A percentile compares a stretch with the other conserved stretches of the same genome.
Conservation (phyloP, 257 asterid species). For the Solanum sparsipilum region DNA sequence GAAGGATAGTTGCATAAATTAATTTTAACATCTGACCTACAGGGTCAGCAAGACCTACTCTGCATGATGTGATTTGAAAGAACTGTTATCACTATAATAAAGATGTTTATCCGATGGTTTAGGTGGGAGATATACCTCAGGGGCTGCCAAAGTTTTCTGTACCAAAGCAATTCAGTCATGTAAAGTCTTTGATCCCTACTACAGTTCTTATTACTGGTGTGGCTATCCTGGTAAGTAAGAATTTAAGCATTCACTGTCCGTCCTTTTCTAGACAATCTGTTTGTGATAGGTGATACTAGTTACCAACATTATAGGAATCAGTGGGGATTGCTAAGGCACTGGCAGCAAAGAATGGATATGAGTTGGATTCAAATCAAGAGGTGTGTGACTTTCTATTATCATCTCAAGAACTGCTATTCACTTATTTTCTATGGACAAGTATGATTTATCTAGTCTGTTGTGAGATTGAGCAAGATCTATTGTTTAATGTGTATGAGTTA, state of each 20-base stretch:
- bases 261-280: background rate
- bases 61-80: background rate
- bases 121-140: conserved; percentile 98
- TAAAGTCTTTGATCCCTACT: conserved; percentile 71
- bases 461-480: background rate
- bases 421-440: background rate
- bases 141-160: conserved; percentile 89
- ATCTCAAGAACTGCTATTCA: background rate
- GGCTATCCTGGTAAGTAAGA: conserved; percentile 80
- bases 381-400: conserved; percentile 18
- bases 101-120: conserved; percentile 7
- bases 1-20: background rate
- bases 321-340: conserved; percentile 98
- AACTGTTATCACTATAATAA: background rate
- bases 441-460: background rate
- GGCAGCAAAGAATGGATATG: conserved; percentile 96
- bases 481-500: background rate
- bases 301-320: conserved; percentile 51
- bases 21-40: background rate
- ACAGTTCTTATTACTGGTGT: conserved; percentile 96
- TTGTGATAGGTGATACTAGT: conserved; percentile 1
- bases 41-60: background rate
- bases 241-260: conserved; percentile 1
- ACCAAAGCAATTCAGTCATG: conserved; percentile 67
- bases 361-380: conserved; percentile 97